Percentiles rank a stretch among this genome's conserved stretches.
phyloP scores from a whole-genome alignment of 2,329 filamentous ascomycete species.

The Ceratocystis diversiconidia region DNA sequence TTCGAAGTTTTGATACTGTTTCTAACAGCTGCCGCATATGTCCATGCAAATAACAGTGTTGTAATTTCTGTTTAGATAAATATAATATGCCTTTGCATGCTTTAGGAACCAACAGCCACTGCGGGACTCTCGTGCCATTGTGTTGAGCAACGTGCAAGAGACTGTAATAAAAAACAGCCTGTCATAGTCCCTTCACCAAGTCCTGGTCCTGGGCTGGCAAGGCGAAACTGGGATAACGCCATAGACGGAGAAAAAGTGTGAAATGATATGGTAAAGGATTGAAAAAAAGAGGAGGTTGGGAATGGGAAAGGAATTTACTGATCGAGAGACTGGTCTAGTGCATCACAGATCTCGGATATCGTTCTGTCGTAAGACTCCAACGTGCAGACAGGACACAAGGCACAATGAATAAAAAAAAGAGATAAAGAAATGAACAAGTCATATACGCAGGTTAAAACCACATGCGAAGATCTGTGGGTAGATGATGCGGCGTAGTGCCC shows the following conservation, averaged over 20 bases:
- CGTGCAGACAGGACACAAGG: neutral
- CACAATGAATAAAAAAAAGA: neutral
- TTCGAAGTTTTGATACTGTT: neutral
- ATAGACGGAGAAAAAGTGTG: neutral
- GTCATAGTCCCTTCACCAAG: neutral
- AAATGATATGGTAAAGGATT: neutral
- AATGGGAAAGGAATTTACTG: neutral
- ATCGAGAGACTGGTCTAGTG: too few species aligned
- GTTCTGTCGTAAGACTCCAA: neutral
- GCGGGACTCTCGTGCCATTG: neutral
- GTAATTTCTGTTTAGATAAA: neutral
- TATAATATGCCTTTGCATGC: neutral
- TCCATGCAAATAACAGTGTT: neutral
- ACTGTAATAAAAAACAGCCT: neutral
- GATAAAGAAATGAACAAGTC: constrained; percentile 1
- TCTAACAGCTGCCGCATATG: neutral
- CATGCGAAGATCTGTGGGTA: neutral
- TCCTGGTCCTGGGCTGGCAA: neutral
- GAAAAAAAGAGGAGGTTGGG: neutral
- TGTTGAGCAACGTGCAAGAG: neutral
- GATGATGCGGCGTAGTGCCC: constrained; percentile 28
- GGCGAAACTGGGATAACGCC: neutral
- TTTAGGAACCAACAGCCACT: too few species aligned
- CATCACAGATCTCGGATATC: constrained; percentile 1
- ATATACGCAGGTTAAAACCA: neutral